Base-by-base conservation (phyloP, 345 rosid genomes). In the Cardiospermum halicacabum region DNA sequence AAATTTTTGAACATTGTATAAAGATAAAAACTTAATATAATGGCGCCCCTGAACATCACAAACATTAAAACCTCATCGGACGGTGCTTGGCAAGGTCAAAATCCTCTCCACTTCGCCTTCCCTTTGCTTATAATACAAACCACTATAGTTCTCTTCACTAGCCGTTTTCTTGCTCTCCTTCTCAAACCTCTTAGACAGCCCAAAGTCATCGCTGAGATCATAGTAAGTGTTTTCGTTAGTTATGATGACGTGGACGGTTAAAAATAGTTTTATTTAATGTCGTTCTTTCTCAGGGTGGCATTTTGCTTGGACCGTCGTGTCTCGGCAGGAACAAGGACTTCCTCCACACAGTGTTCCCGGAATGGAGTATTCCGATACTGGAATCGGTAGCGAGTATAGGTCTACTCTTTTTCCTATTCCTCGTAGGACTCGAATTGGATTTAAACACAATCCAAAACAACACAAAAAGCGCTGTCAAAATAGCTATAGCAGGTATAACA, bases 341-440 rank as follows among this genome's bases (percentile, higher is more conserved):
- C 67, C 36, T 79, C 55, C 76, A 74, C 65, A 22, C 73, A 24
- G 56, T 83, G 24, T 85, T 85, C 75, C 88, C 88, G 11, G 34
- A 76, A 53, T 78, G 78, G 78, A 79, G 86, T 69, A 68, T 72
- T 36, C 80, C 85, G 0, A 75, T 77, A 18, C 77, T 85, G 11
- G 88, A 85, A 64, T 75, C 88, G 3, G 75, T 74, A 0, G 88
- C 91, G 3, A 79, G 78, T 67, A 74, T 85, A 28, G 88, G 91
- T 58, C 88, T 85, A 66, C 62, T 83, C 66, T 85, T 78, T 67
- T 82, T 79, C 77, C 78, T 85, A 62, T 85, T 83, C 67, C 79
- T 85, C 0, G 88, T 85, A 3, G 91, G 91, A 26, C 86, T 85
- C 18, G 91, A 85, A 66, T 85, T 82, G 21, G 88, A 83, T 68